A percentile compares a stretch with the other conserved stretches of the same genome.
These are phyloP conservation scores for Pilatotrama ljubarskyi DNA, from an alignment of 768 basidiomycete species.

Conservation along the genomic window DNA sequence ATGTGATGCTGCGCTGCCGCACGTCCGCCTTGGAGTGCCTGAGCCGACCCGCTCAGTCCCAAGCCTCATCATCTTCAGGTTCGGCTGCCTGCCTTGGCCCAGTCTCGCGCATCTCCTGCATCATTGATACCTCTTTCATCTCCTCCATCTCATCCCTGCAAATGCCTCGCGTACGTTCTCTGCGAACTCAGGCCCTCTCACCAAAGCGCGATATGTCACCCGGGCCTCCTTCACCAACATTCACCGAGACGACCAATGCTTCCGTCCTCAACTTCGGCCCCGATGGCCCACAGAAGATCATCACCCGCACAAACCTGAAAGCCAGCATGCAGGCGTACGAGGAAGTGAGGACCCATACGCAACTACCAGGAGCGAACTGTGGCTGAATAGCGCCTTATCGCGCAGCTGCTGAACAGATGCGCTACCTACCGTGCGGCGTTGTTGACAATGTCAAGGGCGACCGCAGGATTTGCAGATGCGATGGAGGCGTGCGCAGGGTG, in stretches of 20 bases:
- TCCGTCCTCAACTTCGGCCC: conserved; percentile 77
- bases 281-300: conserved; percentile 77
- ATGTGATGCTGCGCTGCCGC: conserved; percentile 17
- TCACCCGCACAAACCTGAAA: conserved; percentile 78
- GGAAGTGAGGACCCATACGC: conserved; percentile 51
- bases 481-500: conserved; percentile 84
- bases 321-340: conserved; percentile 78
- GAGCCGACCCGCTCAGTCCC: conserved; percentile 2
- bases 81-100: conserved; percentile 6
- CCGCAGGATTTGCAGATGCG: conserved; percentile 83
- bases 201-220: conserved; percentile 50
- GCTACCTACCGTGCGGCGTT: conserved; percentile 82
- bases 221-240: conserved; percentile 78
- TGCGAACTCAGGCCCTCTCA: conserved; percentile 54
- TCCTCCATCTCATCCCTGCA: neutral
- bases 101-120: conserved; percentile 1
- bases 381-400: conserved; percentile 13
- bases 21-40: conserved; percentile 3
- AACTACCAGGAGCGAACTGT: neutral
- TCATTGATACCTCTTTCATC: neutral
- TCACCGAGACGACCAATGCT: conserved; percentile 76
- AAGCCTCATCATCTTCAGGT: neutral
- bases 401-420: conserved; percentile 72
- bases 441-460: conserved; percentile 77
- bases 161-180: conserved; percentile 59